Evolutionary conservation across 1,284 basidiomycete species (phyloP).

Genomic region (Rhodotorula sp.): DNA sequence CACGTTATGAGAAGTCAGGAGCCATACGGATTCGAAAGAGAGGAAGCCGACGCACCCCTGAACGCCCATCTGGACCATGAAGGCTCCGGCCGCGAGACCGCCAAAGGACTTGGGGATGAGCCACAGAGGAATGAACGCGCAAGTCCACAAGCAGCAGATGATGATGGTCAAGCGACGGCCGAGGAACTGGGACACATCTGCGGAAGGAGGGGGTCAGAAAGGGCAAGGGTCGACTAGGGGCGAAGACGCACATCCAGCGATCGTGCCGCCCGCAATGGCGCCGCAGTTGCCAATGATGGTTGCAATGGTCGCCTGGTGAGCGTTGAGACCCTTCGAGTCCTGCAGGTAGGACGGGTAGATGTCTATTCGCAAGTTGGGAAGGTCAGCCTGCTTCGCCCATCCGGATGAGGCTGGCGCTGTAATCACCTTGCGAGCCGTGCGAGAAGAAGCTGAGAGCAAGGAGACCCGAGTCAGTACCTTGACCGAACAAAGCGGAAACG

Average conservation of each 20-base stretch:
- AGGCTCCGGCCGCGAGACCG: conserved; percentile 51
- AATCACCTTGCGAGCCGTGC: conserved; percentile 61
- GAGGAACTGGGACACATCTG: conserved; percentile 71
- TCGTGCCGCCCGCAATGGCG: conserved; percentile 24
- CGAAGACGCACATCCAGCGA: conserved; percentile 56
- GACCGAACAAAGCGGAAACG: neutral
- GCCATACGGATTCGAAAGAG: too few relatives aligned
- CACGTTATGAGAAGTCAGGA: too few relatives aligned
- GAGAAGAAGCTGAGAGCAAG: conserved; percentile 72
- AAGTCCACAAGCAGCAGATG: conserved; percentile 60
- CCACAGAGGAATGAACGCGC: conserved; percentile 49
- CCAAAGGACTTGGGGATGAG: conserved; percentile 50
- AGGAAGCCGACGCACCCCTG: conserved; percentile 46
- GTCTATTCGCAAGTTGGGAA: conserved; percentile 8
- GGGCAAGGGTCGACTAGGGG: conserved; percentile 78
- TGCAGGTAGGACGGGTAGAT: conserved; percentile 69
- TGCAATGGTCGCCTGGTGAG: conserved; percentile 68
- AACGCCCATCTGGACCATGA: conserved; percentile 63
- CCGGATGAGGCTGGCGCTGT: too few relatives aligned
- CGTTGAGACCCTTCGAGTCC: conserved; percentile 47
- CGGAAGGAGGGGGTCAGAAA: conserved; percentile 54
- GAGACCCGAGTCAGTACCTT: neutral
- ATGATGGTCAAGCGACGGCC: conserved; percentile 86
- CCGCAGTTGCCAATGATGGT: conserved; percentile 82
- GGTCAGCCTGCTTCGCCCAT: neutral